A percentile compares a stretch with the other conserved stretches of the same genome.
Evolutionary conservation across 176 grass and related monocot species (phyloP).

Genomic region (Musa schizocarpa): DNA sequence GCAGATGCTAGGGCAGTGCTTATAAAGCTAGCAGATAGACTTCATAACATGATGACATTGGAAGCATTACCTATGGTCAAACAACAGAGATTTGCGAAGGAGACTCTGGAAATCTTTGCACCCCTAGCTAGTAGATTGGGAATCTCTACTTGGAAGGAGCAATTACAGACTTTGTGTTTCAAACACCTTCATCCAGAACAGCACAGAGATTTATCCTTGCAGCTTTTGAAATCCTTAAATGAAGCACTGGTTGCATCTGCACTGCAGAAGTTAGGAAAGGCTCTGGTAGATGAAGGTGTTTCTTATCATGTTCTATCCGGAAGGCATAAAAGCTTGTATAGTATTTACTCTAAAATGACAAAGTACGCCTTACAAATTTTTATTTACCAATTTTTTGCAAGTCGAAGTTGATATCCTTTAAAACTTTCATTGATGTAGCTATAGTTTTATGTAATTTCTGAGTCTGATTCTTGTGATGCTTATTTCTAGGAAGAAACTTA

Average conservation of each 20-base stretch:
- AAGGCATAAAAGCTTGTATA: slow-evolving; percentile 48
- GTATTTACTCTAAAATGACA: slow-evolving; percentile 49
- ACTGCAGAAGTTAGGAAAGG: slow-evolving; percentile 8
- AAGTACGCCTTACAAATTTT: neutral
- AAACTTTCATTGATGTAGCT: neutral
- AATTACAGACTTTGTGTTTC: slow-evolving; percentile 57
- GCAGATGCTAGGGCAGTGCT: slow-evolving; percentile 36
- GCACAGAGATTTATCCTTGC: slow-evolving; percentile 29
- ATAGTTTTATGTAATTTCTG: neutral
- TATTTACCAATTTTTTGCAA: neutral
- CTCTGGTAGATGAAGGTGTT: slow-evolving; percentile 16
- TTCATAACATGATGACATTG: slow-evolving; percentile 67
- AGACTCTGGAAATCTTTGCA: slow-evolving; percentile 60
- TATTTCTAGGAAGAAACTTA: slow-evolving; percentile 17
- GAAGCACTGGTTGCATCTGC: slow-evolving; percentile 18
- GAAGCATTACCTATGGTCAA: slow-evolving; percentile 36
- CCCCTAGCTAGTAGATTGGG: slow-evolving; percentile 60
- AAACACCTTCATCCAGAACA: slow-evolving; percentile 42
- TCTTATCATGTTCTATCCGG: slow-evolving; percentile 16
- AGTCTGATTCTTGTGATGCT: neutral
- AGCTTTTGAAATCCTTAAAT: slow-evolving; percentile 13
- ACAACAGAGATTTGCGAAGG: slow-evolving; percentile 49
- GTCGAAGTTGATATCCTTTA: neutral
- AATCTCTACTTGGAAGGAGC: slow-evolving; percentile 53
- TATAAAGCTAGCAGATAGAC: slow-evolving; percentile 60